Conservation (phyloP, 805 yeast species). For the Kodamaea restingae region DNA sequence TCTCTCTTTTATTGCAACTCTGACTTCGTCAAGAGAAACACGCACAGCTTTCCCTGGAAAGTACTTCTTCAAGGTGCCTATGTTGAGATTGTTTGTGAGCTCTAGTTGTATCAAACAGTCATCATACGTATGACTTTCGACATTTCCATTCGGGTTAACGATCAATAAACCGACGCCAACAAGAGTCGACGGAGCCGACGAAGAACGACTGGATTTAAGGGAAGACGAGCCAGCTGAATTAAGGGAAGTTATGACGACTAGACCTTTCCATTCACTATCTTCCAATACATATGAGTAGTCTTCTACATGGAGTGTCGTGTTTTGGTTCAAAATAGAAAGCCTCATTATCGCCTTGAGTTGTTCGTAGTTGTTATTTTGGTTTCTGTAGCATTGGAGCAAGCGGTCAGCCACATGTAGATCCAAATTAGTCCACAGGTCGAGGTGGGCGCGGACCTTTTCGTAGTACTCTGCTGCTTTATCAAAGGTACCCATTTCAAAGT, state of each 20-base stretch:
- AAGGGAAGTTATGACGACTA: no score
- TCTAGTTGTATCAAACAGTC: slow-evolving; percentile 8
- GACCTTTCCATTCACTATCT: neutral
- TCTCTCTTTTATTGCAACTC: neutral
- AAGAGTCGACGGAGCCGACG: no score
- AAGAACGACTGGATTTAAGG: no score
- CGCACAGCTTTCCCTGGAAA: neutral
- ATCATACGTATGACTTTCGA: slow-evolving; percentile 8
- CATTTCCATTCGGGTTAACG: slow-evolving; percentile 1
- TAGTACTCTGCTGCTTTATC: slow-evolving; percentile 19
- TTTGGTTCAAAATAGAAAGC: slow-evolving; percentile 7
- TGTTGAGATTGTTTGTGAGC: neutral
- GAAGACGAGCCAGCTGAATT: no score
- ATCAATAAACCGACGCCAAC: neutral
- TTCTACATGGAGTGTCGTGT: no score
- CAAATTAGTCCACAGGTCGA: slow-evolving; percentile 33
- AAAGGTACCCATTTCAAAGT: slow-evolving; percentile 14
- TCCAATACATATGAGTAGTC: neutral
- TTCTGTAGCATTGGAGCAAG: slow-evolving; percentile 35
- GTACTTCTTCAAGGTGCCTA: neutral
- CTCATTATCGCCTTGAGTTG: slow-evolving; percentile 6
- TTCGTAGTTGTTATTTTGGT: slow-evolving; percentile 21
- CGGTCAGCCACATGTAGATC: slow-evolving; percentile 29
- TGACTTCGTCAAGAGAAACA: neutral
- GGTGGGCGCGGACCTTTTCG: slow-evolving; percentile 11